A percentile compares a stretch with the other conserved stretches of the same genome.
phyloP scores from a whole-genome alignment of 129 eudicot species.

The Daucus carota region DH1_v3.0 NC_030388.2:9138501-9139000 shows the following conservation, averaged over 20 bases:
- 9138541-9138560: background rate
- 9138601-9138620: background rate
- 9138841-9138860: too few relatives aligned
- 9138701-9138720: background rate
- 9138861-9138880: too few relatives aligned
- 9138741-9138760: too few relatives aligned
- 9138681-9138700: background rate
- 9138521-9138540: background rate
- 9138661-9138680: background rate
- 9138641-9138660: background rate
- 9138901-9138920: too few relatives aligned
- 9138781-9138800: too few relatives aligned
- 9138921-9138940: too few relatives aligned
- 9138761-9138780: too few relatives aligned
- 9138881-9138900: too few relatives aligned
- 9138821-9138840: too few relatives aligned
- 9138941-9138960: too few relatives aligned
- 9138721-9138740: background rate
- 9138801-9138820: too few relatives aligned
- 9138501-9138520: background rate
- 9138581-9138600: background rate
- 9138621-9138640: background rate
- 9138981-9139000: background rate
- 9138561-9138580: constrained; percentile 2
- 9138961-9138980: background rate